These are phyloP conservation scores for Pseudofabraea citricarpa DNA, from an alignment of 2,329 filamentous ascomycete genomes.

Conservation along the genomic window DNA sequence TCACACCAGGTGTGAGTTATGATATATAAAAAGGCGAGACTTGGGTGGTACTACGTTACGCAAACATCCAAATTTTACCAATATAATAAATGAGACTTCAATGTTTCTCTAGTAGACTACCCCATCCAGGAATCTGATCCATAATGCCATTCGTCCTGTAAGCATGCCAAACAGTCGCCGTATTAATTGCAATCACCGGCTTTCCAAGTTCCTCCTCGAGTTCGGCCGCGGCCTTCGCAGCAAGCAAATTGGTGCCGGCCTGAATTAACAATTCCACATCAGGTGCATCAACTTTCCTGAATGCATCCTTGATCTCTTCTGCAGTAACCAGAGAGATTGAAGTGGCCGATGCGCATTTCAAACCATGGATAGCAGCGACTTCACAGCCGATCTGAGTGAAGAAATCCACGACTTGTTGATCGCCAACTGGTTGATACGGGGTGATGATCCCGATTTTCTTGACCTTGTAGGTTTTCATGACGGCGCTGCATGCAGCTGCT, in stretches of 20 bases:
- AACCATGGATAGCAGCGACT: conserved; percentile 23
- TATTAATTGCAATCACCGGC: conserved; percentile 28
- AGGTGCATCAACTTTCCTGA: conserved; percentile 19
- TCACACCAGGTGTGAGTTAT: background rate
- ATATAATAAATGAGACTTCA: background rate
- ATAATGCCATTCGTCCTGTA: conserved; percentile 22
- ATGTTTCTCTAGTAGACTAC: conserved; percentile 12
- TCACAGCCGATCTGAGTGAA: conserved; percentile 26
- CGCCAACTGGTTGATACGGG: conserved; percentile 27
- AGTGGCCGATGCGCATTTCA: conserved; percentile 24
- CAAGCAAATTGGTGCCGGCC: conserved; percentile 30
- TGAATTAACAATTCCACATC: conserved; percentile 26
- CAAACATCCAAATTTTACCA: too few relatives aligned
- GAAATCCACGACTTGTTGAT: conserved; percentile 28
- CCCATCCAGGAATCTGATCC: conserved; percentile 19
- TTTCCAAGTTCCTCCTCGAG: conserved; percentile 25
- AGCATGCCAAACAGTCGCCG: conserved; percentile 29
- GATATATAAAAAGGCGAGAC: too few relatives aligned
- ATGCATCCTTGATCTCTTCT: conserved; percentile 24
- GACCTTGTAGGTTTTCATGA: conserved; percentile 23
- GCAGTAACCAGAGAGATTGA: conserved; percentile 27
- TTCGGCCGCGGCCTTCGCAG: conserved; percentile 22
- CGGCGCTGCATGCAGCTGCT: conserved; percentile 26
- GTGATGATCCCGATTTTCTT: conserved; percentile 29
- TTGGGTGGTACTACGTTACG: too few relatives aligned